Percentiles rank a stretch among this genome's conserved stretches.
Conservation (phyloP, 2,329 filamentous ascomycete species). For the Phialophora chinensis region DNA sequence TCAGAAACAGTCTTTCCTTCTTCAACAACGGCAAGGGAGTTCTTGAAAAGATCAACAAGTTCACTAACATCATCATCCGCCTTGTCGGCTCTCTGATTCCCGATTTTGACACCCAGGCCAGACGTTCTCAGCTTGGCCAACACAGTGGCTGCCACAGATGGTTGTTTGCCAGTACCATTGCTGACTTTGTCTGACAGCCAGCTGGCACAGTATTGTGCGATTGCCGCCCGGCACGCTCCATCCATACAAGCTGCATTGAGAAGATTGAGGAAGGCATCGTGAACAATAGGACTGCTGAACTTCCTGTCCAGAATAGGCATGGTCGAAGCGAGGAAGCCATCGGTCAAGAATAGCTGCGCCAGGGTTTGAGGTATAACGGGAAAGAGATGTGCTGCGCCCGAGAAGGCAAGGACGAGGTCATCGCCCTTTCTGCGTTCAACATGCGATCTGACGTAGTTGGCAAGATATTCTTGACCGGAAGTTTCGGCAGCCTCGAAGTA, state of each 20-base stretch:
- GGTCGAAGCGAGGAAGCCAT: slow-evolving; percentile 81
- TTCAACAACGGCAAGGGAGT: slow-evolving; percentile 46
- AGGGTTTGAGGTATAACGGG: slow-evolving; percentile 80
- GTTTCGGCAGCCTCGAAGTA: slow-evolving; percentile 79
- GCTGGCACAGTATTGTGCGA: slow-evolving; percentile 80
- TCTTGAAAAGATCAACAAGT: slow-evolving; percentile 61
- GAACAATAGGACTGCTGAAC: slow-evolving; percentile 83
- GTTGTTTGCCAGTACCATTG: slow-evolving; percentile 65
- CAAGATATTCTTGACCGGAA: slow-evolving; percentile 71
- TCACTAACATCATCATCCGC: slow-evolving; percentile 57
- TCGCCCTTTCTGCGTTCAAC: slow-evolving; percentile 79
- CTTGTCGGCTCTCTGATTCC: slow-evolving; percentile 44
- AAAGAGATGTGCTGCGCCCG: slow-evolving; percentile 86
- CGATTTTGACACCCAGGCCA: slow-evolving; percentile 40
- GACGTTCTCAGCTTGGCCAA: slow-evolving; percentile 66
- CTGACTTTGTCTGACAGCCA: slow-evolving; percentile 87
- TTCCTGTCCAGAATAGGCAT: slow-evolving; percentile 77
- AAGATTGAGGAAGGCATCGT: slow-evolving; percentile 84
- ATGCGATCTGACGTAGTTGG: slow-evolving; percentile 74
- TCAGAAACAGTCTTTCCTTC: slow-evolving; percentile 67
- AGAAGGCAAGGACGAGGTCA: slow-evolving; percentile 89
- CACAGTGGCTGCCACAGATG: slow-evolving; percentile 70
- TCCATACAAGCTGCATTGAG: slow-evolving; percentile 92
- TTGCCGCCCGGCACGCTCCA: slow-evolving; percentile 77
- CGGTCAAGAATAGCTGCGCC: slow-evolving; percentile 80